Percentiles rank a stretch among this genome's conserved stretches.
Evolutionary conservation across 2,329 filamentous ascomycete genomes (phyloP).

Genomic region (Tolypocladium tundrense): DNA sequence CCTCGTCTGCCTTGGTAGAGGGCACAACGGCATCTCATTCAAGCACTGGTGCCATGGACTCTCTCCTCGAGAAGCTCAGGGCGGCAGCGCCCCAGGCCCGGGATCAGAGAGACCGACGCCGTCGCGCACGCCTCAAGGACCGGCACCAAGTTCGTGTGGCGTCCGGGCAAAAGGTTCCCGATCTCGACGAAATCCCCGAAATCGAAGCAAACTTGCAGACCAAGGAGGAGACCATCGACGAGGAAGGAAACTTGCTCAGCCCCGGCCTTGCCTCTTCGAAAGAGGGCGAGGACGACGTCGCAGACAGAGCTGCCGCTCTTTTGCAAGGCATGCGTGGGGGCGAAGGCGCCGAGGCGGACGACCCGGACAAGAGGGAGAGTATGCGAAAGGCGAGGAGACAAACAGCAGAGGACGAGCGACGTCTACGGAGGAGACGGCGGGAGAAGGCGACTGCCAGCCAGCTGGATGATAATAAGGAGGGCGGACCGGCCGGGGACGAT

Average conservation of each 20-base stretch:
- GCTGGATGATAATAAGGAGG: slow-evolving; percentile 14
- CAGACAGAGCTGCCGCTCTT: slow-evolving; percentile 71
- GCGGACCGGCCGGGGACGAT: slow-evolving; percentile 8
- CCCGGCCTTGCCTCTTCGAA: slow-evolving; percentile 35
- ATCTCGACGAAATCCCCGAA: slow-evolving; percentile 53
- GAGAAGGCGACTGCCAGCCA: slow-evolving; percentile 41
- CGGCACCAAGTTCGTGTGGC: slow-evolving; percentile 82
- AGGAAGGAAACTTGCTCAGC: slow-evolving; percentile 42
- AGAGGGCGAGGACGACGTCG: slow-evolving; percentile 60
- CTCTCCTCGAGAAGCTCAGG: slow-evolving; percentile 84
- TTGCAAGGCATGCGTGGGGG: slow-evolving; percentile 72
- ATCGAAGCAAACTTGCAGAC: slow-evolving; percentile 30
- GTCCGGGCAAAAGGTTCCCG: slow-evolving; percentile 76
- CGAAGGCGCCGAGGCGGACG: slow-evolving; percentile 43
- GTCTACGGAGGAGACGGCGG: slow-evolving; percentile 54
- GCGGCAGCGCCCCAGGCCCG: slow-evolving; percentile 83
- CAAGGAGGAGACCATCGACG: slow-evolving; percentile 28
- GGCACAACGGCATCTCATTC: slow-evolving; percentile 52
- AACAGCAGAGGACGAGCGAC: slow-evolving; percentile 70
- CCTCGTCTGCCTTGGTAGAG: slow-evolving; percentile 27
- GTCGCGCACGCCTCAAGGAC: slow-evolving; percentile 82
- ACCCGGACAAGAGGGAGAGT: slow-evolving; percentile 43
- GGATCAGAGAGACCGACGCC: slow-evolving; percentile 80
- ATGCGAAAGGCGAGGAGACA: slow-evolving; percentile 54
- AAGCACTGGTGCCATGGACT: slow-evolving; percentile 89